phyloP scores from a whole-genome alignment of 768 basidiomycete species.

The Termitomyces heimii region DNA sequence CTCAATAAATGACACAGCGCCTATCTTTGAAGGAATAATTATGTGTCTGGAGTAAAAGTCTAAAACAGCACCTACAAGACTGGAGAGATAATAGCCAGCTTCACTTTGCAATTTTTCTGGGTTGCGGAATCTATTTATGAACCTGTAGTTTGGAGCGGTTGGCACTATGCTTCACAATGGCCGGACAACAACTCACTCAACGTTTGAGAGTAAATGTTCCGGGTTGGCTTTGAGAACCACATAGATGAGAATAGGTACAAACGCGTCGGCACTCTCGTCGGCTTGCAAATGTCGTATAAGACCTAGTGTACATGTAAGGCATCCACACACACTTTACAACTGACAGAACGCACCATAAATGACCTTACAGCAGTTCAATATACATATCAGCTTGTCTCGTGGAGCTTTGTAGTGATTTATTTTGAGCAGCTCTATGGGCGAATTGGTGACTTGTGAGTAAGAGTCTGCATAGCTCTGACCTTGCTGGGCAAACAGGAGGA shows the following conservation, averaged over 20 bases:
- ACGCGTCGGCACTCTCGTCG: constrained; percentile 90
- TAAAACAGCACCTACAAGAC: constrained; percentile 54
- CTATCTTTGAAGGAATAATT: constrained; percentile 53
- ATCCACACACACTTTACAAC: constrained; percentile 2
- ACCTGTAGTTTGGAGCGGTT: constrained; percentile 45
- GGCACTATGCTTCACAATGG: not conserved
- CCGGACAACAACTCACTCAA: constrained; percentile 60
- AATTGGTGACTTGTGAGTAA: not conserved
- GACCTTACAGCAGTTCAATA: constrained; percentile 97
- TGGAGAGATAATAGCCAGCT: constrained; percentile 95
- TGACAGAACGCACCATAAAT: constrained; percentile 75
- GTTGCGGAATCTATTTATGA: constrained; percentile 92
- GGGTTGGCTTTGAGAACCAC: constrained; percentile 95
- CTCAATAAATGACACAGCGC: constrained; percentile 95
- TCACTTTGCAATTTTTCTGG: constrained; percentile 89
- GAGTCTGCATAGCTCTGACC: constrained; percentile 35
- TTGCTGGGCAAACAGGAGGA: constrained; percentile 85
- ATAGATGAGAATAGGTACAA: constrained; percentile 91
- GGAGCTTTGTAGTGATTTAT: constrained; percentile 99
- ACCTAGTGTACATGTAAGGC: constrained; percentile 38
- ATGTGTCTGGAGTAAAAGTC: not conserved
- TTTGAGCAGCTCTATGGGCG: constrained; percentile 74
- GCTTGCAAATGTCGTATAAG: constrained; percentile 81
- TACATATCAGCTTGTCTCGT: constrained; percentile 95
- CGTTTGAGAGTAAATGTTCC: constrained; percentile 86